These are phyloP conservation scores for Ceratobasidium theobromae DNA, from an alignment of 1,284 basidiomycete species.

Conservation along the genomic window DNA sequence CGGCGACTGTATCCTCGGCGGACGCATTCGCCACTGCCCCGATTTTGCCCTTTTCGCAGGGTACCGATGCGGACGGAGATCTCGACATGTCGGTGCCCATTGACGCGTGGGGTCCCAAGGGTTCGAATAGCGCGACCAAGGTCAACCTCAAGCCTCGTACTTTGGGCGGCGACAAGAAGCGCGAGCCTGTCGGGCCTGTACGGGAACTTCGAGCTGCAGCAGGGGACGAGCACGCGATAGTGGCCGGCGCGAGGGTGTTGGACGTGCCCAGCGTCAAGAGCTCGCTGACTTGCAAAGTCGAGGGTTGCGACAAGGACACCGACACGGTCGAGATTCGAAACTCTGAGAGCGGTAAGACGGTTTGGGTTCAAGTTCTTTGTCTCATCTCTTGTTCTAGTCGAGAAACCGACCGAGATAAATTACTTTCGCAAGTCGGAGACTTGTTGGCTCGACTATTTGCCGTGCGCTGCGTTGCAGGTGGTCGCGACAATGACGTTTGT, in stretches of 20 bases:
- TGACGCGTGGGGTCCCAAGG: slow-evolving; percentile 38
- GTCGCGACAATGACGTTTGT: slow-evolving; percentile 68
- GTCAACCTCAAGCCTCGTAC: slow-evolving; percentile 55
- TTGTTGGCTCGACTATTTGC: slow-evolving; percentile 87
- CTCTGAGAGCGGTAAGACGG: slow-evolving; percentile 59
- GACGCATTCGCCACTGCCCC: slow-evolving; percentile 15
- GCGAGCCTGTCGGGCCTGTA: slow-evolving; percentile 51
- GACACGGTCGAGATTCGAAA: slow-evolving; percentile 80
- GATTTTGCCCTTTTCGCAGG: neutral
- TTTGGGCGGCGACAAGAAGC: slow-evolving; percentile 66
- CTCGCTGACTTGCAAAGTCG: slow-evolving; percentile 58
- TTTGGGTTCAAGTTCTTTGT: neutral
- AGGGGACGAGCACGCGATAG: slow-evolving; percentile 36
- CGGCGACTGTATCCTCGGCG: neutral
- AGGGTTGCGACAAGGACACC: slow-evolving; percentile 53
- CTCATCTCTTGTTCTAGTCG: slow-evolving; percentile 21
- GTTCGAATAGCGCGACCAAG: slow-evolving; percentile 19
- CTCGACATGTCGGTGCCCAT: slow-evolving; percentile 59
- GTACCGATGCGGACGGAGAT: slow-evolving; percentile 39
- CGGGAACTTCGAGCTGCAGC: slow-evolving; percentile 52
- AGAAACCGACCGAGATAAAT: slow-evolving; percentile 70
- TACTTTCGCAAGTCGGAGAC: slow-evolving; percentile 62
- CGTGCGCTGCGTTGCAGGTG: slow-evolving; percentile 65
- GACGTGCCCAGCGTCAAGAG: slow-evolving; percentile 57
- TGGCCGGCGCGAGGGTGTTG: slow-evolving; percentile 41